Evolutionary conservation across 768 basidiomycete genomes (phyloP).

Genomic region (Terana coerulea): DNA sequence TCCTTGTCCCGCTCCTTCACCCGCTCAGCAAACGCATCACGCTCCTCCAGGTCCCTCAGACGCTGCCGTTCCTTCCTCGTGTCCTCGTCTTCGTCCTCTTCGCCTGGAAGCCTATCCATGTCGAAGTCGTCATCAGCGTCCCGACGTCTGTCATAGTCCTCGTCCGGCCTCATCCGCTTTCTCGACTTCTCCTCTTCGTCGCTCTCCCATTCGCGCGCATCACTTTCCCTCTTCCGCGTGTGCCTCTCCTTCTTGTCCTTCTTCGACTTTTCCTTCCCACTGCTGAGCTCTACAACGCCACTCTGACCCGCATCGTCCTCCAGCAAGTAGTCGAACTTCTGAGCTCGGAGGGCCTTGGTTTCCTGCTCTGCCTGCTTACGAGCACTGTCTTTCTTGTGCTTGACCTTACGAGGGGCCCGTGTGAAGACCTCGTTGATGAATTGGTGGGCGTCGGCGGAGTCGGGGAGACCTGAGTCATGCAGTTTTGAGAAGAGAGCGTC

Average conservation of each 20-base stretch:
- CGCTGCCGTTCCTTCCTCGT: constrained; percentile 68
- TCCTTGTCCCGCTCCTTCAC: constrained; percentile 80
- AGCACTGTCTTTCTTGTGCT: constrained; percentile 54
- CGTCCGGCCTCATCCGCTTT: constrained; percentile 59
- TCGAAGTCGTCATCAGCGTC: constrained; percentile 35
- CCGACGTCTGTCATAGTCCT: constrained; percentile 27
- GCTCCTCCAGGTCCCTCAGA: constrained; percentile 73
- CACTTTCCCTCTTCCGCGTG: constrained; percentile 76
- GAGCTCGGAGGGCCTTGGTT: constrained; percentile 59
- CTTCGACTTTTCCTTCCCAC: constrained; percentile 35
- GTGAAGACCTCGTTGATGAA: constrained; percentile 78
- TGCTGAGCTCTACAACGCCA: constrained; percentile 34
- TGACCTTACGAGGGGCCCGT: constrained; percentile 74
- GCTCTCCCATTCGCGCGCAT: constrained; percentile 84
- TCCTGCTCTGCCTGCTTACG: constrained; percentile 75
- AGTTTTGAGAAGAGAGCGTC: constrained; percentile 77
- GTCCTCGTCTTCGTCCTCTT: constrained; percentile 68
- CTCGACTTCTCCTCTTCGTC: constrained; percentile 79
- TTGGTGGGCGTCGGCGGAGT: constrained; percentile 72
- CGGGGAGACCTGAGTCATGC: constrained; percentile 73
- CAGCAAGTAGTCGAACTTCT: constrained; percentile 78
- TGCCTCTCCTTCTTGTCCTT: constrained; percentile 59
- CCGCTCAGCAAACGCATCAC: constrained; percentile 92
- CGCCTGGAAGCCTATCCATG: constrained; percentile 28
- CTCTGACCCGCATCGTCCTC: constrained; percentile 63